Evolutionary conservation across 345 rosid genomes (phyloP).

Genomic region (Syzygium grande): DNA sequence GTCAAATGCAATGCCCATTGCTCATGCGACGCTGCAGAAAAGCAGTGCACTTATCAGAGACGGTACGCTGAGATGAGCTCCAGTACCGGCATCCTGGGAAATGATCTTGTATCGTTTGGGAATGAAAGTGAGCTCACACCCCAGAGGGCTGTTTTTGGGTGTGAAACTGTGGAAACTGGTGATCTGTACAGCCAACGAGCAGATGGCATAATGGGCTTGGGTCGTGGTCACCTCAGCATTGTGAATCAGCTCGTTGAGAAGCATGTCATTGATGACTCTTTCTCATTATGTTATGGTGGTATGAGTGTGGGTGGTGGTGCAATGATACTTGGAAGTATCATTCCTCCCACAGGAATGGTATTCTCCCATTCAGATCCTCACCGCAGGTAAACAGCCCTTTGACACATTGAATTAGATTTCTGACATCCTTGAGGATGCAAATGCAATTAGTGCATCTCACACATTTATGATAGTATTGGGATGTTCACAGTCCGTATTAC

Average conservation of each 20-base stretch:
- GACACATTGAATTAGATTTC: neutral
- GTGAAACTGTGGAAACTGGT: constrained; percentile 81
- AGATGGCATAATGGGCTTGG: constrained; percentile 96
- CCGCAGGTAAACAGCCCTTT: constrained; percentile 49
- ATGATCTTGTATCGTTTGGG: constrained; percentile 78
- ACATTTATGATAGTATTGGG: constrained; percentile 89
- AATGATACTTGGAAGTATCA: constrained; percentile 78
- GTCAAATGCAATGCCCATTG: constrained; percentile 75
- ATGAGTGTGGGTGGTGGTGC: constrained; percentile 93
- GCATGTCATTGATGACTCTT: constrained; percentile 68
- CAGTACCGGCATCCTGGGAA: constrained; percentile 79
- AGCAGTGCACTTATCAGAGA: constrained; percentile 69
- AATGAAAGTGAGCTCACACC: constrained; percentile 66
- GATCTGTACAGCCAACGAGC: constrained; percentile 85
- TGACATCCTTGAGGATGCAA: neutral
- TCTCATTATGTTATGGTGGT: constrained; percentile 91
- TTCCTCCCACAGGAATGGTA: constrained; percentile 59
- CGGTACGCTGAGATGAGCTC: constrained; percentile 86
- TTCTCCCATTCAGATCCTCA: constrained; percentile 58
- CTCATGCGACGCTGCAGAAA: constrained; percentile 45
- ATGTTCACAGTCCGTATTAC: constrained; percentile 98
- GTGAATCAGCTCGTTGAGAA: constrained; percentile 85
- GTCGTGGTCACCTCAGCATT: constrained; percentile 77
- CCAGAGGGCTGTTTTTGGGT: constrained; percentile 82
- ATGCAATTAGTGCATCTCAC: constrained; percentile 41